phyloP scores from a whole-genome alignment of 441 rosid genomes.

The Melastoma candidum region DNA sequence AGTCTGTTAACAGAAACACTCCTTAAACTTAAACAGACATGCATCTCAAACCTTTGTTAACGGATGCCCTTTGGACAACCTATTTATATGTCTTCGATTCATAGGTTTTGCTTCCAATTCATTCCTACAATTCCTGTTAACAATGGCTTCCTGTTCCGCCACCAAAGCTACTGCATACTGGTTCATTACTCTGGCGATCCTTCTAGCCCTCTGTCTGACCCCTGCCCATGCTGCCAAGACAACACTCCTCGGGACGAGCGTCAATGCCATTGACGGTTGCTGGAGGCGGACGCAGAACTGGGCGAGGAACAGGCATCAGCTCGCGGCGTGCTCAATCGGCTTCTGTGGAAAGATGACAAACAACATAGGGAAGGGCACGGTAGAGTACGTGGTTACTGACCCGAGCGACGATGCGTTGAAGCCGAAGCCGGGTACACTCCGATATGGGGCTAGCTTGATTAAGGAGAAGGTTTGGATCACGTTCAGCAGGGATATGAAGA shows the following conservation, averaged over 20 bases:
- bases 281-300: constrained; percentile 49
- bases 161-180: no score
- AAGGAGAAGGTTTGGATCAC: constrained; percentile 63
- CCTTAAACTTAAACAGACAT: no score
- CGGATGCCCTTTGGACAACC: no score
- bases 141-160: no score
- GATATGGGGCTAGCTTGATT: constrained; percentile 52
- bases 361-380: constrained; percentile 39
- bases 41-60: no score
- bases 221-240: no score
- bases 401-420: constrained; percentile 50
- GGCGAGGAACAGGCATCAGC: constrained; percentile 35
- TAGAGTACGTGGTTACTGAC: constrained; percentile 45
- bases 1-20: no score
- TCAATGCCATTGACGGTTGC: constrained; percentile 64
- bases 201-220: no score
- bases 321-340: constrained; percentile 56
- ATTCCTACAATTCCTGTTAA: no score
- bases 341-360: constrained; percentile 53
- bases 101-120: no score
- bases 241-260: constrained; percentile 1
- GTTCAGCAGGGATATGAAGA: constrained; percentile 46
- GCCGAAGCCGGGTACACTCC: constrained; percentile 55
- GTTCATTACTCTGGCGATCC: no score
- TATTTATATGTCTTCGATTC: no score